Conservation (phyloP, 2,329 filamentous ascomycete species). For the Alternaria hordeiaustralica region DNA sequence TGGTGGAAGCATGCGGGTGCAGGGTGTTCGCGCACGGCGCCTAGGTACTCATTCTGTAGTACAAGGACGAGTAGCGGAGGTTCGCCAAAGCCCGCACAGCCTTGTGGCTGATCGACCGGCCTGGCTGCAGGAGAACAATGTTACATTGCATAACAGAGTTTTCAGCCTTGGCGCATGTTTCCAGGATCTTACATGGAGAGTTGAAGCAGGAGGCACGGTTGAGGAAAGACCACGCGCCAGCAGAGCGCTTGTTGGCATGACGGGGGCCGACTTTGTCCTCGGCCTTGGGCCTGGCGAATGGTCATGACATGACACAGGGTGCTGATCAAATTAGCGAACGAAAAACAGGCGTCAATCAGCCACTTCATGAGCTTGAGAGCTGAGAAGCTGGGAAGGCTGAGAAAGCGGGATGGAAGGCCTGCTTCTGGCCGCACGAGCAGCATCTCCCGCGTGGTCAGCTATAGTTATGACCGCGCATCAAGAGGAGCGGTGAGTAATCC, state of each 20-base stretch:
- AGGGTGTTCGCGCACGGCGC: background rate
- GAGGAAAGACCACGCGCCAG: no score
- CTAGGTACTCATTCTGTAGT: no score
- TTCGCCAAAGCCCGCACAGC: background rate
- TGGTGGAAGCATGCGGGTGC: background rate
- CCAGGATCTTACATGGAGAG: background rate
- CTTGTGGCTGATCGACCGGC: background rate
- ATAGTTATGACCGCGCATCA: background rate
- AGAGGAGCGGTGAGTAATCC: background rate
- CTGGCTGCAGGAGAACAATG: background rate
- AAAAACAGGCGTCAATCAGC: background rate
- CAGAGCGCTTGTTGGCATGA: background rate
- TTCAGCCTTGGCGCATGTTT: background rate
- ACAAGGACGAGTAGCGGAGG: background rate
- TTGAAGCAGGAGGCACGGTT: no score
- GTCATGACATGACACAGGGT: background rate
- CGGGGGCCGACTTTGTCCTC: background rate
- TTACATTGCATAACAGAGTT: background rate
- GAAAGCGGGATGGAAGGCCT: background rate
- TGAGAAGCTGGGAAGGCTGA: background rate
- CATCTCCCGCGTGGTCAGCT: background rate
- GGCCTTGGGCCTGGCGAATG: background rate
- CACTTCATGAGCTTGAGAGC: background rate
- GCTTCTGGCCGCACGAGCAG: background rate
- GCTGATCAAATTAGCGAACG: background rate